Evolutionary conservation across 805 yeast genomes (phyloP).

Genomic region (Nakazawaea molendinolei): DNA sequence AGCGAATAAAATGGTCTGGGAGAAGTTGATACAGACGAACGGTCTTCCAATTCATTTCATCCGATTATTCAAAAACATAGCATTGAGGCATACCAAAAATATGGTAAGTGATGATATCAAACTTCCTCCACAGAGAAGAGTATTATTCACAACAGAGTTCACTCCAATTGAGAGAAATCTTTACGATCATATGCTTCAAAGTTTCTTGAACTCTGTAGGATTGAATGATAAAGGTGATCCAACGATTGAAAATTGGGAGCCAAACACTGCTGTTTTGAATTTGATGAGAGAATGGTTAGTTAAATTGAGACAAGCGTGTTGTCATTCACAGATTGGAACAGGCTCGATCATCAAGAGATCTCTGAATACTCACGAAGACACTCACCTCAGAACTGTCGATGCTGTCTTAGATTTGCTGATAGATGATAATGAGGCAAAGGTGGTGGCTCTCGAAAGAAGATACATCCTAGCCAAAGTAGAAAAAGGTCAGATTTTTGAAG

Average conservation of each 20-base stretch:
- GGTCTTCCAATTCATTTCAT: slow-evolving; percentile 33
- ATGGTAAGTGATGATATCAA: slow-evolving; percentile 73
- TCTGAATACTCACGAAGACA: slow-evolving; percentile 11
- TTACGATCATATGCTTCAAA: slow-evolving; percentile 56
- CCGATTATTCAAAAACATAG: slow-evolving; percentile 44
- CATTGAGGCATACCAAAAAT: slow-evolving; percentile 77
- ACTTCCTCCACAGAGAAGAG: slow-evolving; percentile 73
- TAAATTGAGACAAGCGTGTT: slow-evolving; percentile 70
- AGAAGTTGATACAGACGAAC: slow-evolving; percentile 14
- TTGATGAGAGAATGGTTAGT: slow-evolving; percentile 66
- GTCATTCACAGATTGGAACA: slow-evolving; percentile 54
- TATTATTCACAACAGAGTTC: slow-evolving; percentile 66
- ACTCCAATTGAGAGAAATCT: slow-evolving; percentile 81
- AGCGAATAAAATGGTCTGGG: slow-evolving; percentile 22
- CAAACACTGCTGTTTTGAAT: slow-evolving; percentile 31
- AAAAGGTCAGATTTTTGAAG: slow-evolving; percentile 67
- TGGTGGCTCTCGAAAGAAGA: slow-evolving; percentile 41
- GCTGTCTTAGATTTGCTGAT: slow-evolving; percentile 65
- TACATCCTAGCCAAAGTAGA: slow-evolving; percentile 41
- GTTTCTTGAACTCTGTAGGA: slow-evolving; percentile 54
- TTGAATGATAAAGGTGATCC: slow-evolving; percentile 47
- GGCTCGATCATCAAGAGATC: slow-evolving; percentile 8
- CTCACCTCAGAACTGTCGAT: slow-evolving; percentile 44
- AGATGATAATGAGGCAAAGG: slow-evolving; percentile 43
- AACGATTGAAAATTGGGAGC: slow-evolving; percentile 39